Percentiles rank a stretch among this genome's conserved stretches.
phyloP scores from a whole-genome alignment of 495 filamentous ascomycete genomes.

The Neurospora intermedia region DNA sequence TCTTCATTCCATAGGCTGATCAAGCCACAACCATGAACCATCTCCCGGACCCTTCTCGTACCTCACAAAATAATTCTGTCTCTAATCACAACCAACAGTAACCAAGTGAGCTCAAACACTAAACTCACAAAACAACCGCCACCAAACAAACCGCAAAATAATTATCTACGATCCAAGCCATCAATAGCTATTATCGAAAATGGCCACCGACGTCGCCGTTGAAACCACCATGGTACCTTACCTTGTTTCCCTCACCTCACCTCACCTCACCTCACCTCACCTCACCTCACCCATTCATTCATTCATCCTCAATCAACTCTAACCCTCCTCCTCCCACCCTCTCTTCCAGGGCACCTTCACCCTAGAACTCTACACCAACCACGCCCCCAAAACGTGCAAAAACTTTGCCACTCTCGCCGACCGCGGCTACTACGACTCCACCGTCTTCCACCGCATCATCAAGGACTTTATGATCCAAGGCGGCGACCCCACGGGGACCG shows the following conservation, averaged over 20 bases:
- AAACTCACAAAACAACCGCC: background rate
- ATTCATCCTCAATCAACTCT: too few relatives aligned
- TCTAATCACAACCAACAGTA: background rate
- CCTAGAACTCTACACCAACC: slow-evolving; percentile 69
- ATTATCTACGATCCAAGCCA: background rate
- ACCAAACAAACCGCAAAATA: background rate
- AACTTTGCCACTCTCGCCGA: slow-evolving; percentile 75
- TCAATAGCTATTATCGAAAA: slow-evolving; percentile 14
- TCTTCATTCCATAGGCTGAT: background rate
- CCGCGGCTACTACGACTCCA: slow-evolving; percentile 76
- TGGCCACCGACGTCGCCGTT: slow-evolving; percentile 66
- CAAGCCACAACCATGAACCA: background rate
- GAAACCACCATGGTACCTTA: slow-evolving; percentile 55
- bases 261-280: background rate
- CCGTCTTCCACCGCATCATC: slow-evolving; percentile 90
- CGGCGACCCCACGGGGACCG: slow-evolving; percentile 92
- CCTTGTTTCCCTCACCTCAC: background rate
- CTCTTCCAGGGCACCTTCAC: slow-evolving; percentile 57
- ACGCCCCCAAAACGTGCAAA: slow-evolving; percentile 56
- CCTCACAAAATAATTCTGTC: background rate
- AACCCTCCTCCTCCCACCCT: background rate
- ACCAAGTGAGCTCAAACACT: background rate
- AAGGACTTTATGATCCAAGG: slow-evolving; percentile 95
- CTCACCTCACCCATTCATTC: background rate
- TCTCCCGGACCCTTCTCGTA: background rate